Evolutionary conservation across 1,139 yeast species (phyloP).

Genomic region (Blastobotrys elegans): DNA sequence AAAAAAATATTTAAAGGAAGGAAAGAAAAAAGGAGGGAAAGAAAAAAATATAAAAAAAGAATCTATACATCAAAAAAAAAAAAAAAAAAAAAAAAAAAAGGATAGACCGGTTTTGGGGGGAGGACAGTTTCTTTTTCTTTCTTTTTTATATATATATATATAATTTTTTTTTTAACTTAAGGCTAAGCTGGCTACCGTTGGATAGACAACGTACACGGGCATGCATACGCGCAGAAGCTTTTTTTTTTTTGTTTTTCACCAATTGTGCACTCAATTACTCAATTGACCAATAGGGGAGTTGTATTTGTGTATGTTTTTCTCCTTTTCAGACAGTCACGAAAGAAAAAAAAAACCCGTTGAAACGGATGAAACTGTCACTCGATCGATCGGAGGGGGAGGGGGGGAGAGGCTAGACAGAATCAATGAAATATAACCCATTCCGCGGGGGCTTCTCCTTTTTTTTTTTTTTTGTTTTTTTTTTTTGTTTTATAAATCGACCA

Average conservation of each 20-base stretch:
- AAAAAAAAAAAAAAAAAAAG: neutral
- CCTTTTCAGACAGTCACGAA: too few relatives aligned
- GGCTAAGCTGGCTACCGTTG: too few relatives aligned
- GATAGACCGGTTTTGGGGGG: neutral
- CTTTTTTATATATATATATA: too few relatives aligned
- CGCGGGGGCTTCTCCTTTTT: neutral
- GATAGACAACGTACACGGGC: neutral
- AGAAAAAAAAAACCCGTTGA: neutral
- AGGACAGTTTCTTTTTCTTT: neutral
- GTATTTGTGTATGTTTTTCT: too few relatives aligned
- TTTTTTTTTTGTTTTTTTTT: too few relatives aligned
- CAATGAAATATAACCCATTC: too few relatives aligned
- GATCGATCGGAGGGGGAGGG: neutral
- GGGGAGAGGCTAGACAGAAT: too few relatives aligned
- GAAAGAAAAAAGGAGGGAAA: neutral
- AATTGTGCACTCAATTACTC: too few relatives aligned
- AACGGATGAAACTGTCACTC: neutral
- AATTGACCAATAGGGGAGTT: too few relatives aligned
- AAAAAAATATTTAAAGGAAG: neutral
- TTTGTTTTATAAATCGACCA: too few relatives aligned
- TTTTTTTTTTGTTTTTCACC: neutral
- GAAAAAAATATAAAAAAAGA: neutral
- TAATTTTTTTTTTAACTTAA: too few relatives aligned
- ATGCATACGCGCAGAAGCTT: neutral
- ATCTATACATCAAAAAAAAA: neutral